Conservation (phyloP, 2,329 filamentous ascomycete genomes). For the Penicillium brasilianum region DNA sequence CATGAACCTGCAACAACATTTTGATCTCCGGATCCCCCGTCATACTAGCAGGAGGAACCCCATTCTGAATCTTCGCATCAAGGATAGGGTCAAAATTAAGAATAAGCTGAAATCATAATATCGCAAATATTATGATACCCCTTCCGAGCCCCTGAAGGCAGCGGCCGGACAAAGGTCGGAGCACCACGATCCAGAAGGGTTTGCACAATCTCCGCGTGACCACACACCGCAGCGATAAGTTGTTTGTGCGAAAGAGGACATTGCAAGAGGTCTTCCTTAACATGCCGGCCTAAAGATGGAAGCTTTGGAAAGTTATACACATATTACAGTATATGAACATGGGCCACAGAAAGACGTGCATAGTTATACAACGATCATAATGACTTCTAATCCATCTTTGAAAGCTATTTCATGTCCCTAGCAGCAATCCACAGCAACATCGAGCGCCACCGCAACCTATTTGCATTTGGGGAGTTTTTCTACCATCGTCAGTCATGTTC, state of each 20-base stretch:
- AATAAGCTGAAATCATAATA: slow-evolving; percentile 8
- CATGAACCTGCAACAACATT: slow-evolving; percentile 14
- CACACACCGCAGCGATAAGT: slow-evolving; percentile 8
- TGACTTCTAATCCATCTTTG: slow-evolving; percentile 11
- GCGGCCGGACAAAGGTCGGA: not conserved
- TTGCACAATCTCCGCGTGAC: slow-evolving; percentile 9
- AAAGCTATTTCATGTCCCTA: slow-evolving; percentile 9
- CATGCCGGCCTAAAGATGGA: no score
- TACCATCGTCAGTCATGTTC: slow-evolving; percentile 12
- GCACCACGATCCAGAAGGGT: slow-evolving; percentile 10
- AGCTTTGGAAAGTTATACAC: not conserved
- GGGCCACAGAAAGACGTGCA: slow-evolving; percentile 6
- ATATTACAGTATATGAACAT: slow-evolving; percentile 4
- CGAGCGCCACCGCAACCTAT: not conserved
- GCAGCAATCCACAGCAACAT: slow-evolving; percentile 1
- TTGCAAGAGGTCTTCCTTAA: not conserved
- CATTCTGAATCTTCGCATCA: slow-evolving; percentile 1
- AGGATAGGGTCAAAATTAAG: not conserved
- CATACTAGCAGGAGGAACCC: not conserved
- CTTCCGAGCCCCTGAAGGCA: slow-evolving; percentile 9
- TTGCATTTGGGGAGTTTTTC: slow-evolving; percentile 15
- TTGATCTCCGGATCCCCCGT: slow-evolving; percentile 11
- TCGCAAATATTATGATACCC: slow-evolving; percentile 15
- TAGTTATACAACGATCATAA: slow-evolving; percentile 7
- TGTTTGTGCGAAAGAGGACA: not conserved